Base-by-base conservation (phyloP, 73 alveolate genomes). In the Breviolum minutum region DNA sequence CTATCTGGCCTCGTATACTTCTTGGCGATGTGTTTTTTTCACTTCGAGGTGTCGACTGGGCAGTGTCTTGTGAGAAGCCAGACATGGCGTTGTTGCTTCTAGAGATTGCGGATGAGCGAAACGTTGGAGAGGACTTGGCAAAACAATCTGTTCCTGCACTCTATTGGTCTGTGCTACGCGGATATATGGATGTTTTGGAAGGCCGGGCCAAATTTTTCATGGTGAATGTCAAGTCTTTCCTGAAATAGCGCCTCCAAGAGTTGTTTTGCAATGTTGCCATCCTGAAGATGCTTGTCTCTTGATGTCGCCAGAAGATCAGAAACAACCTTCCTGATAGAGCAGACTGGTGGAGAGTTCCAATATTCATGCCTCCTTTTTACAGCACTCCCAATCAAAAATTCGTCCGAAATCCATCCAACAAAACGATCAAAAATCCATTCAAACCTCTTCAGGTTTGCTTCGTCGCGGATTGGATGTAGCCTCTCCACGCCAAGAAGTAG, bases 11-110 rank as follows among this genome's bases (percentile, higher is more conserved):
- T 68, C 77, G 17, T 22, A 14, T 22, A 68, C 17, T 68, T 68
- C 54, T 40, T 40, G 54, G 3, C 54, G 54, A 40, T 40, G 54
- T 40, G 54, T 27, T 17, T 71, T 1, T 12, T 71, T 12, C 81
- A 12, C 81, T 40, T 40, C 29, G 26, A 90, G 96, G 96, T 29
- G 73, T 90, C 22, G 96, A 90, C 82, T 90, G 96, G 96, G 96
- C 96, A 16, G 96, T 71, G 30, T 68, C 87, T 63, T 90, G 87
- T 17, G 73, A 90, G 63, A 79, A 48, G 87, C 96, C 96, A 5
- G 3, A 20, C 62, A 61, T 71, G 64, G 96, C 96, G 1, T 8
- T 90, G 87, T 32, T 40, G 63, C 96, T 90, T 24, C 62, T 90
- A 24, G 87, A 70, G 63, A 27, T 90, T 29, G 96, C 96, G 7